These are phyloP conservation scores for Sugiyamaella chiloensis DNA, from an alignment of 805 yeast genomes.

Conservation along the genomic window DNA sequence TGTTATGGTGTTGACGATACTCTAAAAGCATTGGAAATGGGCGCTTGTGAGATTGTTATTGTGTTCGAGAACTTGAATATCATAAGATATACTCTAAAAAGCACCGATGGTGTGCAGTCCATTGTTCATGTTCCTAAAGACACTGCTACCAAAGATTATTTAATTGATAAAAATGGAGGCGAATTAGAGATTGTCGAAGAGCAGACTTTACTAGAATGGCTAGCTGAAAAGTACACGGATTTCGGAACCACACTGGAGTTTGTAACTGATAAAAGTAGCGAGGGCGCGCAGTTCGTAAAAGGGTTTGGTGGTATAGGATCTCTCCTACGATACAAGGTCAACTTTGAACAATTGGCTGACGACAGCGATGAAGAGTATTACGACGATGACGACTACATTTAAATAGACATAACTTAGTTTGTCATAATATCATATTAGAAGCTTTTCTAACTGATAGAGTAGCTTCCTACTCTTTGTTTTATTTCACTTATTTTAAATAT, in stretches of 20 bases:
- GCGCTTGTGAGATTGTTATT: slow-evolving; percentile 90
- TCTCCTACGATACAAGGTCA: slow-evolving; percentile 88
- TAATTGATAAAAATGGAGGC: slow-evolving; percentile 77
- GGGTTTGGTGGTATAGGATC: slow-evolving; percentile 99
- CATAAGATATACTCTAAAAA: slow-evolving; percentile 78
- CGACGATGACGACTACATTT: slow-evolving; percentile 33
- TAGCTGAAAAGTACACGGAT: slow-evolving; percentile 91
- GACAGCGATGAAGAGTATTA: slow-evolving; percentile 87
- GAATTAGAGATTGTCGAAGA: slow-evolving; percentile 91
- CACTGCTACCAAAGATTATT: slow-evolving; percentile 69
- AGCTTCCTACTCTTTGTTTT: background rate
- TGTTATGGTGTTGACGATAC: slow-evolving; percentile 98
- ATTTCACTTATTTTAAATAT: no score
- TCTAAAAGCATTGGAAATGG: slow-evolving; percentile 90
- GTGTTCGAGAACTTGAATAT: slow-evolving; percentile 90
- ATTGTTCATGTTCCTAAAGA: slow-evolving; percentile 71
- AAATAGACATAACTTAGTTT: no score
- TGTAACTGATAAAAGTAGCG: slow-evolving; percentile 93
- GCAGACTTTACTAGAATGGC: slow-evolving; percentile 89
- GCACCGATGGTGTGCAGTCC: slow-evolving; percentile 73
- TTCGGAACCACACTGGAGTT: slow-evolving; percentile 96
- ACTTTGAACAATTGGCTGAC: slow-evolving; percentile 90
- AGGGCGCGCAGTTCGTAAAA: slow-evolving; percentile 96
- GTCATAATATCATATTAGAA: no score
- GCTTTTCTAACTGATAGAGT: background rate